Percentiles rank a stretch among this genome's conserved stretches.
phyloP scores from a whole-genome alignment of 768 basidiomycete genomes.

The Trametes cinnabarina region DNA sequence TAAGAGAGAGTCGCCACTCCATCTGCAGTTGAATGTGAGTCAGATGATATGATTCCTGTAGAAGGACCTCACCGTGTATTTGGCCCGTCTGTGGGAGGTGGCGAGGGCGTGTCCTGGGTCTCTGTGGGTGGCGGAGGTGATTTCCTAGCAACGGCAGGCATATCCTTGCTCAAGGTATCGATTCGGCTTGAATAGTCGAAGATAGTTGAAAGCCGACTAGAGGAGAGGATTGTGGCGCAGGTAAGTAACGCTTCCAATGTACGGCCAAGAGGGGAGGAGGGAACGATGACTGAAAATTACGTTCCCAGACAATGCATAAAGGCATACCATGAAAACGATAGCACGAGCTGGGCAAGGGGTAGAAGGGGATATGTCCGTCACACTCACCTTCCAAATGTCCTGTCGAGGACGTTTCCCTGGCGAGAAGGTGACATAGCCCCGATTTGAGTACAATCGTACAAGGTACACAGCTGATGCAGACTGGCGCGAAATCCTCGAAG shows the following conservation, averaged over 20 bases:
- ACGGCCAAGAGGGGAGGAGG: too few relatives aligned
- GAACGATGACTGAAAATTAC: background rate
- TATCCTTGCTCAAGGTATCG: too few relatives aligned
- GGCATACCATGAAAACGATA: too few relatives aligned
- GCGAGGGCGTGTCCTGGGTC: background rate
- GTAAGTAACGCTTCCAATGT: background rate
- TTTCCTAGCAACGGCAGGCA: background rate
- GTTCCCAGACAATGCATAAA: background rate
- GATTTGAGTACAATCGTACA: background rate
- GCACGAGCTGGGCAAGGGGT: background rate
- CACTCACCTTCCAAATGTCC: constrained; percentile 12
- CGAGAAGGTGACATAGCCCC: constrained; percentile 7
- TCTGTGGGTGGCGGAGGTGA: background rate
- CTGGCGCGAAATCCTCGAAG: background rate
- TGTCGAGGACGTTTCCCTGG: background rate
- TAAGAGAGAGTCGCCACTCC: background rate
- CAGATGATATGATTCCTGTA: background rate
- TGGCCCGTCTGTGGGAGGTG: background rate
- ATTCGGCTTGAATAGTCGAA: background rate
- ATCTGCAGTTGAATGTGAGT: background rate
- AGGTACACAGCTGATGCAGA: background rate
- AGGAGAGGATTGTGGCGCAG: constrained; percentile 5
- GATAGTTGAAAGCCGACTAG: background rate
- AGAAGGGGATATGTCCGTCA: constrained; percentile 2
- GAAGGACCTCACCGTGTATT: background rate